Base-by-base conservation (phyloP, 1,284 basidiomycete species). In the Vanrija pseudolonga region DNA sequence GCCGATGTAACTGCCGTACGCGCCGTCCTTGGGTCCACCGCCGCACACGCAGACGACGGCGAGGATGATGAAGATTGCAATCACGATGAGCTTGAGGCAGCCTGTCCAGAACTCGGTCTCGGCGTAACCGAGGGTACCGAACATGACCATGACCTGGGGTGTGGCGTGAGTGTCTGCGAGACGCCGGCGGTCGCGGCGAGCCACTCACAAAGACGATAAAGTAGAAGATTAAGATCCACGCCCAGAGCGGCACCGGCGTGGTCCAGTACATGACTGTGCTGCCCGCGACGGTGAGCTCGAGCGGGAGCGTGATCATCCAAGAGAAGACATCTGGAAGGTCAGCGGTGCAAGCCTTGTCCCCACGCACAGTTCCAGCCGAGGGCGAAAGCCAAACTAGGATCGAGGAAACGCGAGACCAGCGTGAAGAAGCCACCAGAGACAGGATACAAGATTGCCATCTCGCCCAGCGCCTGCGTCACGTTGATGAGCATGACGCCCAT, bases 401-500 rank as follows among this genome's bases (percentile, higher is more conserved):
- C 72, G 39, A 75, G 59, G 59, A 75, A 65, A 19, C 65, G 67
- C 41, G 63, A 63, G n/a, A 71, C 68, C 15, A 77, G 68, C 7
- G 73, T 77, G 58, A 77, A 78, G 73, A 78, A 80, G 61, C 73
- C 74, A 56, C 78, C 77, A 53, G 76, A 72, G 52, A 79, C 77
- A 14, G 77, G 78, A 63, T 69, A 79, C 36, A 76, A 50, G 53
- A 77, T 78, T 39, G 76, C 70, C 73, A 79, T 76, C 64, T 79
- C 78, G 56, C 76, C 78, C 22, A 78, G 67, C 36, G 74, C 74
- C 54, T 77, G 76, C 28, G 69, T 70, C 45, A 58, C 57, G 41
- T 50, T 55, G 50, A 59, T 52, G 28, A 59, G 37, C 57, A 59
- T 59, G 19, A 55, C 38, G 50, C 65, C 67, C 58, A 67, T 69